A percentile compares a stretch with the other conserved stretches of the same genome.
phyloP scores from a whole-genome alignment of 2,329 filamentous ascomycete genomes.

The Xylariaceae sp. region DNA sequence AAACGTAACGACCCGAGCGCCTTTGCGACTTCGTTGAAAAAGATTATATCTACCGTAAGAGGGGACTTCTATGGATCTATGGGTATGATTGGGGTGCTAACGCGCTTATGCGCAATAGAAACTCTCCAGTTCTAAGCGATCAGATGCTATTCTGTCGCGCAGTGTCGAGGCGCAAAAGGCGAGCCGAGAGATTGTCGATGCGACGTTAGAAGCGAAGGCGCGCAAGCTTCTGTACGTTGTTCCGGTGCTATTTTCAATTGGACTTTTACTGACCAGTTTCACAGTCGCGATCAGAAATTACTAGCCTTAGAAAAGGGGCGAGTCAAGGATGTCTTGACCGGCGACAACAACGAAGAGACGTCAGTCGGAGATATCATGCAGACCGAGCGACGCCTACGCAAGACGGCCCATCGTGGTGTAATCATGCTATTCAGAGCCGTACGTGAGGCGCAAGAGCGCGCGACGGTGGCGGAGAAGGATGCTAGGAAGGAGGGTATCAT shows the following conservation, averaged over 20 bases:
- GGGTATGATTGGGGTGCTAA: not conserved
- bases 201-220: slow-evolving; percentile 76
- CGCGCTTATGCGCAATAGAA: slow-evolving; percentile 43
- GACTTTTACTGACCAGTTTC: not conserved
- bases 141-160: slow-evolving; percentile 86
- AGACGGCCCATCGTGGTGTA: slow-evolving; percentile 88
- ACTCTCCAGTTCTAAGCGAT: slow-evolving; percentile 71
- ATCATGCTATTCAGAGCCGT: slow-evolving; percentile 97
- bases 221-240: slow-evolving; percentile 55
- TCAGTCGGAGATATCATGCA: slow-evolving; percentile 56
- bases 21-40: slow-evolving; percentile 88
- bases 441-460: slow-evolving; percentile 84
- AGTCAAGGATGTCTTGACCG: slow-evolving; percentile 75
- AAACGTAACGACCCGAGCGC: slow-evolving; percentile 90
- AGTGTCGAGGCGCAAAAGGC: slow-evolving; percentile 69
- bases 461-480: slow-evolving; percentile 67
- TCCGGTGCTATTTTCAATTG: not conserved
- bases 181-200: slow-evolving; percentile 66
- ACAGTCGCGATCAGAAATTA: slow-evolving; percentile 67
- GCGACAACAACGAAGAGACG: slow-evolving; percentile 41
- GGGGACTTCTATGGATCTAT: not conserved
- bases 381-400: slow-evolving; percentile 73
- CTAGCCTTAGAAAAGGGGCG: slow-evolving; percentile 78
- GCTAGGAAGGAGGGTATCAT: slow-evolving; percentile 68
- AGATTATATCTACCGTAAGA: slow-evolving; percentile 68